Evolutionary conservation across 768 basidiomycete genomes (phyloP), one percentile per base, ranked within the genome.

Genomic region (Leucosporidium creatinivorum): DNA sequence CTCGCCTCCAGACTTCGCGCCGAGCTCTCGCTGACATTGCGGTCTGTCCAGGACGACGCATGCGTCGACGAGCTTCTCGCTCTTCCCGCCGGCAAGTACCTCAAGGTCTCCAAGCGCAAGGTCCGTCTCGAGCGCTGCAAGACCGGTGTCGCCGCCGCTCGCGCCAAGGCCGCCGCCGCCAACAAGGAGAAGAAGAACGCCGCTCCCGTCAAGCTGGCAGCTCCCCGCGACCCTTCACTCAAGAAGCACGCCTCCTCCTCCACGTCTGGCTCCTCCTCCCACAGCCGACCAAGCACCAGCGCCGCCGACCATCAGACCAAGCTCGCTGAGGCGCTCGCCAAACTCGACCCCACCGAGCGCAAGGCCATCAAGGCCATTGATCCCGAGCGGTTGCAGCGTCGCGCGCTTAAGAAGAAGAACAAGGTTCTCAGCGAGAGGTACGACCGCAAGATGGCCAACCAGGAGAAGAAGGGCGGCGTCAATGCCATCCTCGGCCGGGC

Each of bases 41-140:
- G 51, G 18, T 0, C 2, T 10, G 5, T 47, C 12, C 72, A 98
- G 93, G 91, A 96, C 72, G 86, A 86, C 1, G 86, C 87, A 77
- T 92, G 90, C 76, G 91, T 96, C 0, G 94, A 99, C 76, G 92
- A 97, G 79, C 78, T 97, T 54, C 81, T 99, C 47, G 89, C 89
- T 0, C 79, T 97, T 23, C 87, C 91, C 56, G 81, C 84, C 23
- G 80, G 77, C 55, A 88, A 87, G 72, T 58, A 63, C 54, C 85
- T 97, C 77, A 91, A 89, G 76, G 91, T 97, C 75, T 91, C 90
- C 23, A 96, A 94, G 77, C 89, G 92, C 71, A 91, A 87, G 74
- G 82, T 97, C 4, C 87, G 94, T 26, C 85, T 97, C 4, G 89
- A 97, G 76, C 85, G 89, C 48, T 97, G 92, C 81, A 94, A 91